Conservation (phyloP, 1,284 basidiomycete species). For the Leccinum pseudoinsigne region DNA sequence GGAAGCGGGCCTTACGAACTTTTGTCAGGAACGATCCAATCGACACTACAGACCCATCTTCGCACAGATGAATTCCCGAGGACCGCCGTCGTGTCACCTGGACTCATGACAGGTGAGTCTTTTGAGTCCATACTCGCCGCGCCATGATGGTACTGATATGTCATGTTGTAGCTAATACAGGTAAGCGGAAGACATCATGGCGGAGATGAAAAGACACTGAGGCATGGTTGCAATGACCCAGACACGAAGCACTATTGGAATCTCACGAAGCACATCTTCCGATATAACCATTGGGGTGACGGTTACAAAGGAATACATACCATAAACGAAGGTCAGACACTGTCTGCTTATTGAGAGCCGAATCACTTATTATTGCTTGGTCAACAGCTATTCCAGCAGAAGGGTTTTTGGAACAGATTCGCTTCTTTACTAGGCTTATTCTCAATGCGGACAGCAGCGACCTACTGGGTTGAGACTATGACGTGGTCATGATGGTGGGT, state of each 20-base stretch:
- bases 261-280: not conserved
- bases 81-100: not conserved
- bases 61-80: not conserved
- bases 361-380: too few species aligned
- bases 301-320: not conserved
- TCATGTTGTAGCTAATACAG: not conserved
- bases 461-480: too few species aligned
- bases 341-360: not conserved
- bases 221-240: not conserved
- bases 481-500: too few species aligned
- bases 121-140: not conserved
- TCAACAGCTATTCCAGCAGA: too few species aligned
- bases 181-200: not conserved
- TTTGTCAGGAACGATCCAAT: not conserved
- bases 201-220: not conserved
- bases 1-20: not conserved
- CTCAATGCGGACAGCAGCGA: too few species aligned
- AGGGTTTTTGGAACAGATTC: too few species aligned
- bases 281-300: not conserved
- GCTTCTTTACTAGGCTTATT: too few species aligned
- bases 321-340: not conserved
- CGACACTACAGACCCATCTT: not conserved
- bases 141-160: not conserved
- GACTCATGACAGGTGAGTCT: not conserved
- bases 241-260: not conserved